phyloP scores from a whole-genome alignment of 352 stramenopile genomes.

The Pythium diclinum region DNA sequence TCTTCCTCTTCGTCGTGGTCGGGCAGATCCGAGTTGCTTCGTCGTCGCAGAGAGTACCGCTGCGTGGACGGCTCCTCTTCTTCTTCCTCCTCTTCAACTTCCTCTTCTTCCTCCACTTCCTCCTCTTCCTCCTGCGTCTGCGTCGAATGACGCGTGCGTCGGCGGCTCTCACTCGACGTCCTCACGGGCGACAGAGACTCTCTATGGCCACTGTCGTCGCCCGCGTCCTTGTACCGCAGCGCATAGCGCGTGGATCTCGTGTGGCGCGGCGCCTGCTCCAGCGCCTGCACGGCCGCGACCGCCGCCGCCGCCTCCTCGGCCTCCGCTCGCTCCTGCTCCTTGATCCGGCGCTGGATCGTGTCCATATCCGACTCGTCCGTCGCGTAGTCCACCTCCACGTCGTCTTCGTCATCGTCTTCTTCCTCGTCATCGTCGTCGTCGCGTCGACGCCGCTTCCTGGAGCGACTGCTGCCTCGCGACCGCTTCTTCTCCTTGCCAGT shows the following conservation, averaged over 20 bases:
- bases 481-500: constrained; percentile 19
- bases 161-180: background rate
- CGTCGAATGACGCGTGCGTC: constrained; percentile 26
- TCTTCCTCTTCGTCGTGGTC: constrained; percentile 18
- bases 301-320: constrained; percentile 26
- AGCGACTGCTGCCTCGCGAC: constrained; percentile 2
- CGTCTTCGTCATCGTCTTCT: constrained; percentile 31
- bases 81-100: constrained; percentile 19
- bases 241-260: constrained; percentile 50
- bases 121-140: constrained; percentile 28
- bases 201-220: background rate
- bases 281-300: constrained; percentile 20
- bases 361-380: constrained; percentile 50
- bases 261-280: constrained; percentile 15
- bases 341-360: constrained; percentile 52
- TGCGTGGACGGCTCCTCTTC: constrained; percentile 28
- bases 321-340: constrained; percentile 41
- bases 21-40: constrained; percentile 30
- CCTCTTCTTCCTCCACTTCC: constrained; percentile 18
- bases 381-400: constrained; percentile 30
- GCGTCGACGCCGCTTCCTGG: constrained; percentile 13
- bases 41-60: constrained; percentile 44
- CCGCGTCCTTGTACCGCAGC: constrained; percentile 40
- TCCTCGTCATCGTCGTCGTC: constrained; percentile 31
- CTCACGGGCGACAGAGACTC: constrained; percentile 17